These are phyloP conservation scores for Diaporthe destruens DNA, from an alignment of 2,329 filamentous ascomycete genomes.

Conservation along the genomic window DNA sequence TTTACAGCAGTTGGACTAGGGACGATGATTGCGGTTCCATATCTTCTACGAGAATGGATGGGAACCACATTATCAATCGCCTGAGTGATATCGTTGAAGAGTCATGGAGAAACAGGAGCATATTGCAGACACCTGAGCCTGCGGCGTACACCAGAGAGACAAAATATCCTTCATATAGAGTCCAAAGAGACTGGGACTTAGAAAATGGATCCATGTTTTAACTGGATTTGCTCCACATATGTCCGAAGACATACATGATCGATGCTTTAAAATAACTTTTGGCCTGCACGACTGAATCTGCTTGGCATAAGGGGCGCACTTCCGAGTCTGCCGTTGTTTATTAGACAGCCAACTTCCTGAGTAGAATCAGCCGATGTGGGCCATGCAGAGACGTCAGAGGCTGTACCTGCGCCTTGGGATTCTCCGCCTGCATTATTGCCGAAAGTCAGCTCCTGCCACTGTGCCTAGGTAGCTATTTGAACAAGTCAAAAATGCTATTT, in stretches of 20 bases:
- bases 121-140: constrained; percentile 1
- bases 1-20: not conserved
- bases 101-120: constrained; percentile 13
- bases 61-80: not conserved
- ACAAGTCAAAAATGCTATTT: no score
- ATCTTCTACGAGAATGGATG: not conserved
- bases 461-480: no score
- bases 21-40: not conserved
- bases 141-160: not conserved
- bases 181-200: not conserved
- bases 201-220: constrained; percentile 9
- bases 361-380: not conserved
- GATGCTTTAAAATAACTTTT: not conserved
- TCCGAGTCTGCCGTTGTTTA: not conserved
- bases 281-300: no score
- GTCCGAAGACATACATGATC: not conserved
- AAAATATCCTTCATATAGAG: not conserved
- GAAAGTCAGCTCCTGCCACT: no score
- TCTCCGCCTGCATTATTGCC: no score
- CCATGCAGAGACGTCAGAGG: no score
- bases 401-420: no score
- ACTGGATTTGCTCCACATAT: no score
- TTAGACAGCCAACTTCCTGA: not conserved
- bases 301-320: no score
- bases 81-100: constrained; percentile 14